Evolutionary conservation across 2,329 filamentous ascomycete genomes (phyloP), one percentile per base, ranked within the genome.

Genomic region (Venturia effusa): DNA sequence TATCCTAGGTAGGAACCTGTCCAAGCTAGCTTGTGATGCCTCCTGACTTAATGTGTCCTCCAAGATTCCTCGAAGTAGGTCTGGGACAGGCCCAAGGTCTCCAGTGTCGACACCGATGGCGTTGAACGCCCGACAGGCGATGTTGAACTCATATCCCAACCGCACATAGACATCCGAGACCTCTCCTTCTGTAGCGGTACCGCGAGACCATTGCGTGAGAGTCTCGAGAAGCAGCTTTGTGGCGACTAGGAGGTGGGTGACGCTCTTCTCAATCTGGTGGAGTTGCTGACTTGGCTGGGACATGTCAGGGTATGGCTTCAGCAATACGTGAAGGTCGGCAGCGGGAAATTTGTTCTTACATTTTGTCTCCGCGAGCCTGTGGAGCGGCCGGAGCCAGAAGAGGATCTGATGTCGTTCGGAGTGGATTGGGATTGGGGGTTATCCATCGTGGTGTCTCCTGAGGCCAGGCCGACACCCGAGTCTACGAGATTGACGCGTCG

Each of bases 111-210:
- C 94, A 67, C 95, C 94, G 71, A 99, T 99, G 65, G 92, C 91
- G 71, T 90, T 91, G 77, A 99, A 99, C 66, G 94, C 93, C 64
- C 94, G 88, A 75, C 93, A 97, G 34, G 94, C 94, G 80, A 99
- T 94, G 77, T 99, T 99, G 82, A 99, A 99, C 77, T 99, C 94
- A 77, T 99, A 99, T 59, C 94, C 94, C 66, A 99, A 80, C 66
- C 94, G 88, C 66, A 99, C 94, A 74, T 99, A 99, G 70, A 99
- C 94, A 74, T 99, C 94, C 15, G 94, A 97, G 66, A 99, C 94
- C 74, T 97, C 90, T 66, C 88, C 89, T 77, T 99, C 94, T 67
- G 91, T 92, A 63, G 94, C 92, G 70, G 89, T 87, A 67, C 90
- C 88, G 64, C 93, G 90, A 66, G 94, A 99, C 94, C 94, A 99